Percentiles rank a stretch among this genome's conserved stretches.
phyloP scores from a whole-genome alignment of 106 monocot genomes.

The Dendrobium catenatum region DNA sequence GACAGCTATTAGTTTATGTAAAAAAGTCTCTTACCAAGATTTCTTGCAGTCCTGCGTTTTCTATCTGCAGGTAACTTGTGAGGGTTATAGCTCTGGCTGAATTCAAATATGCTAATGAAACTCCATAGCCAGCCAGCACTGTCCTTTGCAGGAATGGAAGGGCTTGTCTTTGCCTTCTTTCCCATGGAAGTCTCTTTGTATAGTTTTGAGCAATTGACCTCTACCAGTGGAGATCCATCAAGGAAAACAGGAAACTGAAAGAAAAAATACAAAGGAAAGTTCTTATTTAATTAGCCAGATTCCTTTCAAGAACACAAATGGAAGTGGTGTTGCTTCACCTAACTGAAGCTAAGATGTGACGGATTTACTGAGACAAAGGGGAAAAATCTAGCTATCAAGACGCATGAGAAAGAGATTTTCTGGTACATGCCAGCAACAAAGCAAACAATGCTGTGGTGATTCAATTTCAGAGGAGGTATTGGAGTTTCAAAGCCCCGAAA shows the following conservation, averaged over 20 bases:
- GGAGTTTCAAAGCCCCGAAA: not conserved
- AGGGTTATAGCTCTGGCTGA: slow-evolving; percentile 27
- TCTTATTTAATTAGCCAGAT: not conserved
- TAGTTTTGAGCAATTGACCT: not conserved
- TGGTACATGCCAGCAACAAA: not conserved
- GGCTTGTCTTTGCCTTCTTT: slow-evolving; percentile 23
- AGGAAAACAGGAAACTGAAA: slow-evolving; percentile 10
- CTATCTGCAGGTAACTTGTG: slow-evolving; percentile 48
- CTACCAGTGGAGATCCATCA: slow-evolving; percentile 10
- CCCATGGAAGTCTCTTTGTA: slow-evolving; percentile 22
- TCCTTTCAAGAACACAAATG: not conserved
- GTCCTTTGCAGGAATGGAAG: slow-evolving; percentile 16
- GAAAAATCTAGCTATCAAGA: not conserved
- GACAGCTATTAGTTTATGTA: not conserved
- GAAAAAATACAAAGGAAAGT: slow-evolving; percentile 4
- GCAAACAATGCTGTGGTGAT: not conserved
- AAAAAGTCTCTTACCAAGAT: slow-evolving; percentile 10
- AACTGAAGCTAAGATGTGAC: not conserved
- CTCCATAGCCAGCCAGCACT: slow-evolving; percentile 59
- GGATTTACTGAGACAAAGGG: not conserved
- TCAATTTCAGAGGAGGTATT: not conserved
- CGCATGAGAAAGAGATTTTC: not conserved
- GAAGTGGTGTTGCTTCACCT: not conserved
- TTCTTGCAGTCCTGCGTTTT: slow-evolving; percentile 31
- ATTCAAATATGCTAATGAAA: slow-evolving; percentile 57